Conservation (phyloP, 2,329 filamentous ascomycete species). For the Colletotrichum musae region DNA sequence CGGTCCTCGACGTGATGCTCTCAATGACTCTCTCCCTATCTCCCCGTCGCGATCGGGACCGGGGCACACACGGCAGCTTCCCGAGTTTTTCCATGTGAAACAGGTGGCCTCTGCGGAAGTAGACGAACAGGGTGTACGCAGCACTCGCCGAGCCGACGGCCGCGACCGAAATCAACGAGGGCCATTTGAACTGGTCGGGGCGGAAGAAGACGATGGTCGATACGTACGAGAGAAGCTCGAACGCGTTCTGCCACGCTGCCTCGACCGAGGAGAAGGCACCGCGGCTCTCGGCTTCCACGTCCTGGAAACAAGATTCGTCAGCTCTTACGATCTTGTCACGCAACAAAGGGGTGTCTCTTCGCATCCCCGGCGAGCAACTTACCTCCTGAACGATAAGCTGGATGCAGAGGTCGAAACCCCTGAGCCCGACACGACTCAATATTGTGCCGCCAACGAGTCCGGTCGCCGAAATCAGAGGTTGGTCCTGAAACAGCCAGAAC, state of each 20-base stretch:
- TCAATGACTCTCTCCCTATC: slow-evolving; percentile 8
- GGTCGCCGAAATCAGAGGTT: slow-evolving; percentile 56
- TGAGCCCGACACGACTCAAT: slow-evolving; percentile 71
- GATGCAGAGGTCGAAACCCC: slow-evolving; percentile 73
- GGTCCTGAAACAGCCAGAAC: slow-evolving; percentile 40
- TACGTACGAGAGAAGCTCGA: slow-evolving; percentile 77
- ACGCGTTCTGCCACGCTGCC: slow-evolving; percentile 76
- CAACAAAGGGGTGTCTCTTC: too few relatives aligned
- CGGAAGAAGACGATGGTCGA: slow-evolving; percentile 75
- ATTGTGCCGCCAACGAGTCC: slow-evolving; percentile 66
- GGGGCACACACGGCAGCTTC: not conserved
- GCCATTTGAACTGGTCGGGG: slow-evolving; percentile 76
- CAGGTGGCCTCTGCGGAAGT: slow-evolving; percentile 13
- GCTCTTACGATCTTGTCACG: not conserved
- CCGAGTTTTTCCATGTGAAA: slow-evolving; percentile 6
- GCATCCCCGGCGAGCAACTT: not conserved
- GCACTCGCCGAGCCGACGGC: slow-evolving; percentile 65
- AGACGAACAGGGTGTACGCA: slow-evolving; percentile 60
- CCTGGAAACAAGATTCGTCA: slow-evolving; percentile 51
- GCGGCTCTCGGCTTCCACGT: slow-evolving; percentile 68
- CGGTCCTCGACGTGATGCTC: not conserved
- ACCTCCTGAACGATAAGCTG: slow-evolving; percentile 75
- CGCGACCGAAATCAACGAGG: slow-evolving; percentile 70
- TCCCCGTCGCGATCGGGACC: not conserved
- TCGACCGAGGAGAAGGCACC: slow-evolving; percentile 80